Evolutionary conservation across 495 filamentous ascomycete species (phyloP), one percentile per base, ranked within the genome.

Genomic region (Monascus purpureus): DNA sequence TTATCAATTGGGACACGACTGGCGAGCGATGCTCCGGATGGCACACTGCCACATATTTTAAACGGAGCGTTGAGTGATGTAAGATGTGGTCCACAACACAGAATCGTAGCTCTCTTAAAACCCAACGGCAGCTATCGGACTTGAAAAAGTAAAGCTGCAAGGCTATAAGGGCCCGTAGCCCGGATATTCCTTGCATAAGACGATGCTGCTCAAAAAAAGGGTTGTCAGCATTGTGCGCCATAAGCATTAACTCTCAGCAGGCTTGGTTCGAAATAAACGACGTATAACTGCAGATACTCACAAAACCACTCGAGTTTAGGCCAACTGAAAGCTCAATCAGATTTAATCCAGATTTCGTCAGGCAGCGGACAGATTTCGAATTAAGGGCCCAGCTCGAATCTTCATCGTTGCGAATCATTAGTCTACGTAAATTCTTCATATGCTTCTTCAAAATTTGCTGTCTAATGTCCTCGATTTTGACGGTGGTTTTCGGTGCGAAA

Each of bases 251-350:
- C 29, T 8, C 24, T 28, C 13, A n/a, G 25, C 9, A 33, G 19
- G 17, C 8, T 19, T 2, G 19, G 35, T 11, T n/a, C n/a, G n/a
- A 30, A 17, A 11, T 4, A 25, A 15, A 25, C 17, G 12, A 13
- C 26, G 2, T 15, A 12, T 11, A 15, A 5, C 19, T 8, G 6
- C 4, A 19, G 15, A 31, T 12, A 52, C 70, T 52, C 60, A 76
- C 72, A 29, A 72, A 55, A 17, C 50, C 50, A 11, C 43, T 40
- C 28, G 65, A 59, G 28, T 56, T 61, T 51, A 75, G 57, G 35
- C 52, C 65, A 29, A 63, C 52, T 17, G 65, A 62, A 27, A 79
- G 43, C 45, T 79, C 74, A 32, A 64, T 47, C 11, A 79, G 40
- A 4, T 47, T 36, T 22, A 40, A 54, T 6, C 60, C 73, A 19